These are phyloP conservation scores for Nicotiana tabacum DNA, from an alignment of 257 asterid species.

Conservation along the genomic window DNA sequence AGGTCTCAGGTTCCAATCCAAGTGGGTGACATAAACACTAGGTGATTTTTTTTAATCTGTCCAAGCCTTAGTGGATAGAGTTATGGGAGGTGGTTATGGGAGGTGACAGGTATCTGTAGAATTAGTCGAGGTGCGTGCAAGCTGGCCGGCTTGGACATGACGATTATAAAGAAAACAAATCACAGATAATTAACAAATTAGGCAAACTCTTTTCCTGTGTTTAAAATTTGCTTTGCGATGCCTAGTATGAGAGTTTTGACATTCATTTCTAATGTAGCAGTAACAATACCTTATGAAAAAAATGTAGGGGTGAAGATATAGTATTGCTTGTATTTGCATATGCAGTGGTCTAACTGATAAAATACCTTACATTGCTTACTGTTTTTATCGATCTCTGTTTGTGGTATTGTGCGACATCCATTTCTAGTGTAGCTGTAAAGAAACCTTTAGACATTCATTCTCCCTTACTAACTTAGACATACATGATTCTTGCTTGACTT, in stretches of 20 bases:
- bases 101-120: too few relatives aligned
- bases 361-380: background rate
- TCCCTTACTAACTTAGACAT: background rate
- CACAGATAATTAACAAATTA: background rate
- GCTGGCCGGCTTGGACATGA: too few relatives aligned
- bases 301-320: background rate
- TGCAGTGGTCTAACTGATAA: background rate
- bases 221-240: background rate
- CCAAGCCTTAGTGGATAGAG: too few relatives aligned
- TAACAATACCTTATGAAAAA: background rate
- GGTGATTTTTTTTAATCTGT: too few relatives aligned
- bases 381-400: background rate
- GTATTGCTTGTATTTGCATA: background rate
- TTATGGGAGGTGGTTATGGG: too few relatives aligned
- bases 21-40: too few relatives aligned
- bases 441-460: too few relatives aligned
- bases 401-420: too few relatives aligned
- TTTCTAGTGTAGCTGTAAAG: too few relatives aligned
- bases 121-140: too few relatives aligned
- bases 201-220: background rate
- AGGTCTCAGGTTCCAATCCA: too few relatives aligned
- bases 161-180: too few relatives aligned
- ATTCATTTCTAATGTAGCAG: background rate
- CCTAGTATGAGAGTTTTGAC: background rate
- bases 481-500: background rate